These are phyloP conservation scores for Dryas octopetala DNA, from an alignment of 306 rosid genomes.

Conservation along the genomic window DNA sequence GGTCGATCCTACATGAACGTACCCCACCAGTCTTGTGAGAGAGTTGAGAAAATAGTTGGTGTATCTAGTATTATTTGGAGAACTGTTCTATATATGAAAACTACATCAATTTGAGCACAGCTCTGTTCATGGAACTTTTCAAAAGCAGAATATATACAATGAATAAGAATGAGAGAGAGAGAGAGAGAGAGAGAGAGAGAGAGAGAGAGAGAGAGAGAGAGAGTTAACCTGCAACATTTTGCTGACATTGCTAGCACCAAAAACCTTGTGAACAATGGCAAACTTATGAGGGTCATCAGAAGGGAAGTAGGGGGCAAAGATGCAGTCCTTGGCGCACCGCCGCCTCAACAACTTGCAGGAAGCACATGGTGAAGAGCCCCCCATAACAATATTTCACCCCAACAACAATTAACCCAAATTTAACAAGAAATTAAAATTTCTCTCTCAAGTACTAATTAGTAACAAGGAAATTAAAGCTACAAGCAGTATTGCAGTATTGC, in stretches of 20 bases:
- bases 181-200: too few species aligned
- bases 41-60: too few species aligned
- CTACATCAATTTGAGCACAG: too few species aligned
- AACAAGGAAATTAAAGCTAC: background rate
- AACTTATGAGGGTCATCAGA: constrained; percentile 72
- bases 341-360: constrained; percentile 82
- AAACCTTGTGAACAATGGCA: constrained; percentile 84
- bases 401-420: background rate
- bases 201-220: background rate
- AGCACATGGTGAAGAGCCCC: constrained; percentile 76
- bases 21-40: too few species aligned
- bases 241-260: constrained; percentile 87
- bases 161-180: background rate
- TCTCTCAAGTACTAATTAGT: background rate
- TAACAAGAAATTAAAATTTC: background rate
- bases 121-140: too few species aligned
- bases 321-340: constrained; percentile 74
- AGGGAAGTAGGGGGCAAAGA: constrained; percentile 79
- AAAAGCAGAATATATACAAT: too few species aligned
- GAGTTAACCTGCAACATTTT: constrained; percentile 69
- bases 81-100: too few species aligned
- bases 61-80: too few species aligned
- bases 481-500: background rate
- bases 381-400: constrained; percentile 35
- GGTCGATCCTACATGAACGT: too few species aligned